Evolutionary conservation across 345 rosid species (phyloP).

Genomic region (Corymbia maculata): DNA sequence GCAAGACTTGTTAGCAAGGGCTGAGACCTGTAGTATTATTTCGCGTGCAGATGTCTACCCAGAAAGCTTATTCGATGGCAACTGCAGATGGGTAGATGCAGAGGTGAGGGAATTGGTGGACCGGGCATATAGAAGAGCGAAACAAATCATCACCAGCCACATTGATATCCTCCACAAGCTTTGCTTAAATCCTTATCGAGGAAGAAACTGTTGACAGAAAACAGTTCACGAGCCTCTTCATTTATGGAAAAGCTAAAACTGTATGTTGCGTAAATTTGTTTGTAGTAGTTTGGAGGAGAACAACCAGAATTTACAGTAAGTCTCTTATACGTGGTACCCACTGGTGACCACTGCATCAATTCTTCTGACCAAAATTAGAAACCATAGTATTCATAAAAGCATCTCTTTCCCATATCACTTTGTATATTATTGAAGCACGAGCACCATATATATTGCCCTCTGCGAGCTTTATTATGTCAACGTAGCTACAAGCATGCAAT

Average conservation of each 20-base stretch:
- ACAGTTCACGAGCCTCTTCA: conserved; percentile 90
- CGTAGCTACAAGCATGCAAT: neutral
- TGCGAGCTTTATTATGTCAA: neutral
- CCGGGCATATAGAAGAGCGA: conserved; percentile 60
- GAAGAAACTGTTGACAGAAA: conserved; percentile 91
- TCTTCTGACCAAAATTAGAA: neutral
- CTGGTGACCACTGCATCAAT: neutral
- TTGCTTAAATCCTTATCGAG: conserved; percentile 75
- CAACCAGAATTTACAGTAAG: neutral
- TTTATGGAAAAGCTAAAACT: conserved; percentile 81
- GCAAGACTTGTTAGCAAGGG: conserved; percentile 84
- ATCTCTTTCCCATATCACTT: neutral
- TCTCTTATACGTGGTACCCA: neutral
- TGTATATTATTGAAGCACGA: neutral
- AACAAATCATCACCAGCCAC: conserved; percentile 52
- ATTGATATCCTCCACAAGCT: conserved; percentile 71
- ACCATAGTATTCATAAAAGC: neutral
- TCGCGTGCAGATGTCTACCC: conserved; percentile 60
- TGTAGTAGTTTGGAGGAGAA: neutral
- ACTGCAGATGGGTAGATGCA: conserved; percentile 84
- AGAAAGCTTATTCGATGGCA: conserved; percentile 95
- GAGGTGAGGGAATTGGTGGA: conserved; percentile 87
- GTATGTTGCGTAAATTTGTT: conserved; percentile 30
- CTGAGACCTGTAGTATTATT: neutral
- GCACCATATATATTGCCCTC: neutral